A percentile compares a stretch with the other conserved stretches of the same genome.
Conservation (phyloP, 805 yeast genomes). For the Limtongozyma cylindracea region DNA sequence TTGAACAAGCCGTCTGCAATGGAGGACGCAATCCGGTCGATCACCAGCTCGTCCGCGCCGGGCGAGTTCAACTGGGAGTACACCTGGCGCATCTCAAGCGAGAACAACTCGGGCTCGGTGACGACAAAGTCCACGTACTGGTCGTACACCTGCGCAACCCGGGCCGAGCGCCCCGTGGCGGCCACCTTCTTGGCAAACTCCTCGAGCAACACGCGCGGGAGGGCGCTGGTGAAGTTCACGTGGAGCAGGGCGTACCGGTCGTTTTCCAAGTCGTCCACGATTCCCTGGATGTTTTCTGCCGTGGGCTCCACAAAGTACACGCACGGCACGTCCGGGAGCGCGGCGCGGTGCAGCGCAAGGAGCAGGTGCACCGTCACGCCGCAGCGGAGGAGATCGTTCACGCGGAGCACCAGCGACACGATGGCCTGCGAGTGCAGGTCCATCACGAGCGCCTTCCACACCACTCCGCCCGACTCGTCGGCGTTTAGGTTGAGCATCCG, state of each 20-base stretch:
- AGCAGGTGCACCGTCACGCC: conserved; percentile 83
- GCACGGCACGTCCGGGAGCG: conserved; percentile 85
- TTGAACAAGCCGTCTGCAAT: conserved; percentile 69
- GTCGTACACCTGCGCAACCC: conserved; percentile 75
- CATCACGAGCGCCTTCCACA: conserved; percentile 80
- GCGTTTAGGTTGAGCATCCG: conserved; percentile 70
- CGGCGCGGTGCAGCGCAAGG: conserved; percentile 45
- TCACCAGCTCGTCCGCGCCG: conserved; percentile 44
- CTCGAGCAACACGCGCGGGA: conserved; percentile 60
- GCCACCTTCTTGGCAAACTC: conserved; percentile 73
- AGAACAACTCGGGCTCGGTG: conserved; percentile 78
- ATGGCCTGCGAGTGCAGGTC: conserved; percentile 67
- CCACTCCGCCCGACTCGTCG: conserved; percentile 36
- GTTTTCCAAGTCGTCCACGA: conserved; percentile 44
- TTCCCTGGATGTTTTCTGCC: conserved; percentile 38
- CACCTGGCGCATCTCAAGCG: conserved; percentile 39
- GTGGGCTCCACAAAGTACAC: conserved; percentile 84
- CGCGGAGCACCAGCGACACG: conserved; percentile 76
- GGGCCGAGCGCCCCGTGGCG: conserved; percentile 36
- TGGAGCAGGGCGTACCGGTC: conserved; percentile 63
- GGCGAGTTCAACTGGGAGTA: conserved; percentile 54
- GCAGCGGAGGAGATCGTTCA: conserved; percentile 68
- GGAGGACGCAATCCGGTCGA: conserved; percentile 37
- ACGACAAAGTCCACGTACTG: conserved; percentile 84
- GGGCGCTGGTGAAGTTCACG: conserved; percentile 66